Percentiles rank a stretch among this genome's conserved stretches.
These are phyloP conservation scores for Macrocystidia cucumis DNA, from an alignment of 1,284 basidiomycete species.

Conservation along the genomic window DNA sequence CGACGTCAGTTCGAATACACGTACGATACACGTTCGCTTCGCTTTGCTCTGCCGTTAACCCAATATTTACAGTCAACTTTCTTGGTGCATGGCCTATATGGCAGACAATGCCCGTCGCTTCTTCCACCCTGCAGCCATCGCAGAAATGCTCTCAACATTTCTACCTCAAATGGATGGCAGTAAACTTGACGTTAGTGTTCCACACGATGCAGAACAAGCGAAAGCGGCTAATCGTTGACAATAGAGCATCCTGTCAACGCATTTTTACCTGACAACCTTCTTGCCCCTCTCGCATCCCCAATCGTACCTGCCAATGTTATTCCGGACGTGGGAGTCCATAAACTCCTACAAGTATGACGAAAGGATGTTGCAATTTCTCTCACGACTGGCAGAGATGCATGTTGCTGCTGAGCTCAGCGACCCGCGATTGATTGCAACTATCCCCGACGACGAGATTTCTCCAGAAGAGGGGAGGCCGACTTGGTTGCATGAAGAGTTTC, in stretches of 20 bases:
- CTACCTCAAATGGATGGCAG: conserved; percentile 73
- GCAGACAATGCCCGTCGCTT: conserved; percentile 80
- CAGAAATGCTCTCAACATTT: conserved; percentile 85
- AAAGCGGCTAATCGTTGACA: background rate
- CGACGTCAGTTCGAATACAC: conserved; percentile 79
- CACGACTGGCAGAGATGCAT: conserved; percentile 67
- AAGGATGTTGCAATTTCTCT: conserved; percentile 68
- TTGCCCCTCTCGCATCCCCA: conserved; percentile 75
- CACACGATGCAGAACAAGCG: too few relatives aligned
- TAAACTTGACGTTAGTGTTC: conserved; percentile 55
- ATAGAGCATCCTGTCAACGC: conserved; percentile 71
- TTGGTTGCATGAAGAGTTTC: conserved; percentile 41
- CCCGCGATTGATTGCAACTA: conserved; percentile 50
- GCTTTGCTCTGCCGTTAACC: conserved; percentile 5
- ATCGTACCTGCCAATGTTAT: conserved; percentile 74
- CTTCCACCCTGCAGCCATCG: conserved; percentile 85
- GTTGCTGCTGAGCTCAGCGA: conserved; percentile 68
- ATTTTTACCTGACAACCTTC: conserved; percentile 79
- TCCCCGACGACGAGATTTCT: conserved; percentile 66
- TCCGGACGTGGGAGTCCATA: conserved; percentile 76
- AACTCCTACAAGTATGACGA: conserved; percentile 84
- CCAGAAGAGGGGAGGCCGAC: conserved; percentile 55
- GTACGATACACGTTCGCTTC: conserved; percentile 27
- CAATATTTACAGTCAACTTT: conserved; percentile 48
- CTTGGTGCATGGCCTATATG: conserved; percentile 82